Evolutionary conservation across 2,329 filamentous ascomycete species (phyloP).

Genomic region (Clarireedia paspali): DNA sequence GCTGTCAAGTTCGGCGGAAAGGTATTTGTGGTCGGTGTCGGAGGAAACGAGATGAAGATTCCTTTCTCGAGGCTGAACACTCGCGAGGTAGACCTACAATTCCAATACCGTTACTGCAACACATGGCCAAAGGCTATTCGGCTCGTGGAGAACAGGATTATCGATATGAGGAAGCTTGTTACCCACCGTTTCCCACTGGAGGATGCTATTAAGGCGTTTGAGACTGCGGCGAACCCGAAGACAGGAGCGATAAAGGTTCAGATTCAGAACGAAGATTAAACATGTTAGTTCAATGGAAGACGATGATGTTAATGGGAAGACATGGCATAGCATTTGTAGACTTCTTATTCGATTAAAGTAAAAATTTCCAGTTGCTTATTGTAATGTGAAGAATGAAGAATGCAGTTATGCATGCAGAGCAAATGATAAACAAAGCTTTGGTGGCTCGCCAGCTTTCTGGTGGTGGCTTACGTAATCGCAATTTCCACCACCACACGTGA

Average conservation of each 20-base stretch:
- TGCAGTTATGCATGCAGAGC: neutral
- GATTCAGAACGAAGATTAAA: slow-evolving; percentile 58
- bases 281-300: neutral
- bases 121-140: slow-evolving; percentile 93
- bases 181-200: slow-evolving; percentile 83
- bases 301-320: neutral
- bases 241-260: slow-evolving; percentile 97
- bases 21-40: slow-evolving; percentile 93
- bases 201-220: slow-evolving; percentile 82
- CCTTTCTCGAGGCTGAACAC: slow-evolving; percentile 92
- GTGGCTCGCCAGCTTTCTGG: neutral
- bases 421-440: neutral
- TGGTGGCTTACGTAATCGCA: slow-evolving; percentile 7
- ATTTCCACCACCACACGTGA: slow-evolving; percentile 1
- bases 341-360: slow-evolving; percentile 1
- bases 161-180: slow-evolving; percentile 74
- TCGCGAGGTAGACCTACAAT: slow-evolving; percentile 87
- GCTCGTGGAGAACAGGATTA: slow-evolving; percentile 73
- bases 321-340: slow-evolving; percentile 11
- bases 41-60: slow-evolving; percentile 89
- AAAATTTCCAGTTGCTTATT: neutral
- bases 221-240: slow-evolving; percentile 78
- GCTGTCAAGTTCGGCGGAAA: slow-evolving; percentile 91
- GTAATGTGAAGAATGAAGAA: neutral
- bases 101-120: slow-evolving; percentile 95